Percentiles rank a stretch among this genome's conserved stretches.
These are phyloP conservation scores for Tuber melanosporum DNA, from an alignment of 495 filamentous ascomycete genomes.

Conservation along the genomic window DNA sequence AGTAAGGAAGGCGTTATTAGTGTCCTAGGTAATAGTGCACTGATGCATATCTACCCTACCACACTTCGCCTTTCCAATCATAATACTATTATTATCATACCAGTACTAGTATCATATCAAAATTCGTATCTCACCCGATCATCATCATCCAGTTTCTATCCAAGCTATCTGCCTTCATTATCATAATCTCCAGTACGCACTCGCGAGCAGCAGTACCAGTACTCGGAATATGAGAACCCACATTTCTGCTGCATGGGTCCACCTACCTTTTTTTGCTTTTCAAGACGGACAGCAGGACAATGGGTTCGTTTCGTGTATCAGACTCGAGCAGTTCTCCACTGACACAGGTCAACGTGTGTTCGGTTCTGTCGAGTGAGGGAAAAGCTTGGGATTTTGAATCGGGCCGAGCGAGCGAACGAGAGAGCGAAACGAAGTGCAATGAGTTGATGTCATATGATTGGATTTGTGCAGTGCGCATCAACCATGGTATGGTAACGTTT, in stretches of 20 bases:
- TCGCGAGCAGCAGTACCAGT: neutral
- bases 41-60: neutral
- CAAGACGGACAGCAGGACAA: neutral
- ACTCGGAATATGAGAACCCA: neutral
- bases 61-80: neutral
- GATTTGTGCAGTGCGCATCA: neutral
- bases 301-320: neutral
- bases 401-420: neutral
- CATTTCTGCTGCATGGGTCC: neutral
- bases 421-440: neutral
- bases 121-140: neutral
- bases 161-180: neutral
- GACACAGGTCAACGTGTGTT: slow-evolving; percentile 50
- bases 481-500: neutral
- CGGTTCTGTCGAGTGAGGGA: slow-evolving; percentile 35
- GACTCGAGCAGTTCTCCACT: slow-evolving; percentile 42
- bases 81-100: no score
- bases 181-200: neutral
- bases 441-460: neutral
- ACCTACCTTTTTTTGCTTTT: neutral
- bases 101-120: neutral
- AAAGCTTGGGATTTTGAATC: neutral
- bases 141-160: neutral
- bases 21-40: neutral
- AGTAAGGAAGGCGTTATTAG: neutral